phyloP scores from a whole-genome alignment of 805 yeast species.

The Scheffersomyces stipitis region DNA sequence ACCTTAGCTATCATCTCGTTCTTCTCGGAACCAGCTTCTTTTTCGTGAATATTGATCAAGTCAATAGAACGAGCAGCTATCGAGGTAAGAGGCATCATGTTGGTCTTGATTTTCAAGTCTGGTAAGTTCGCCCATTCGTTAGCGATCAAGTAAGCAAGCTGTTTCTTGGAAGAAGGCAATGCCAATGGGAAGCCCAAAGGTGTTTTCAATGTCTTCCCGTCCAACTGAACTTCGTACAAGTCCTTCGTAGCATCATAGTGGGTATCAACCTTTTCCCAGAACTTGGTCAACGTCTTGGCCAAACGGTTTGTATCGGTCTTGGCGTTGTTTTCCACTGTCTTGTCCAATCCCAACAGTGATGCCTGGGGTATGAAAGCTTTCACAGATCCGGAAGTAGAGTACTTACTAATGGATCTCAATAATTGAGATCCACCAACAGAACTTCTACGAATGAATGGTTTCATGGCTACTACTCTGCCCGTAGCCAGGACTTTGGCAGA shows the following conservation, averaged over 20 bases:
- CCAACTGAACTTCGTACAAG: constrained; percentile 60
- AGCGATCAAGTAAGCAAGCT: constrained; percentile 71
- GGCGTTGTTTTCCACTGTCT: constrained; percentile 51
- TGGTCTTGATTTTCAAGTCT: constrained; percentile 64
- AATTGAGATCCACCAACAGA: too few species aligned
- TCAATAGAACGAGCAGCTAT: constrained; percentile 86
- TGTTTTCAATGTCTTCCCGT: constrained; percentile 75
- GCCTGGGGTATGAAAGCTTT: constrained; percentile 11
- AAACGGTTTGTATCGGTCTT: constrained; percentile 66
- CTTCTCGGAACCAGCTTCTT: constrained; percentile 33
- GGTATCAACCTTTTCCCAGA: constrained; percentile 78
- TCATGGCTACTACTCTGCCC: too few species aligned
- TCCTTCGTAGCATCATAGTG: constrained; percentile 23
- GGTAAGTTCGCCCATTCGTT: constrained; percentile 88
- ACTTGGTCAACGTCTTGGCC: constrained; percentile 65
- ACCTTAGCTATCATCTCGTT: constrained; percentile 57
- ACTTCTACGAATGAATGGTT: too few species aligned
- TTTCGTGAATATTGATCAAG: constrained; percentile 41
- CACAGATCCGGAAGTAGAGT: constrained; percentile 7
- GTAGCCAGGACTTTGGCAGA: too few species aligned
- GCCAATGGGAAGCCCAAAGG: constrained; percentile 74
- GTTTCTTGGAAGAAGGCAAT: constrained; percentile 57
- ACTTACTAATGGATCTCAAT: neutral
- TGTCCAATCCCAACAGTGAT: constrained; percentile 21
- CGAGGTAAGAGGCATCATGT: constrained; percentile 83